These are phyloP conservation scores for Colletotrichum sp. DNA, from an alignment of 2,329 filamentous ascomycete species.

Conservation along the genomic window DNA sequence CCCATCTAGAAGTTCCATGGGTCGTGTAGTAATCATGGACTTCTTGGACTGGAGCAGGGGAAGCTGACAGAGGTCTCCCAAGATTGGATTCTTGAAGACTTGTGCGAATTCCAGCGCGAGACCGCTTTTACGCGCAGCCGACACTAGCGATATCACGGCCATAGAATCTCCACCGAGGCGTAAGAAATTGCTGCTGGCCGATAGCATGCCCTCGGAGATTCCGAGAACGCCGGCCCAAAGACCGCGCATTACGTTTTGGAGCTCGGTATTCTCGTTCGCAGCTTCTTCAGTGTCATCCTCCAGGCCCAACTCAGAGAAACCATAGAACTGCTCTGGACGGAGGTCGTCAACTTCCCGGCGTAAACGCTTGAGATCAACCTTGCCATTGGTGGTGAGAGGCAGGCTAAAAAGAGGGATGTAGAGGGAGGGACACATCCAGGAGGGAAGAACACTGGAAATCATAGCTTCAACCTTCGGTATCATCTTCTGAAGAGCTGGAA, in stretches of 20 bases:
- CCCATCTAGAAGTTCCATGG: not conserved
- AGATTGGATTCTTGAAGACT: not conserved
- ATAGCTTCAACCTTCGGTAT: not conserved
- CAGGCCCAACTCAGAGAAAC: not conserved
- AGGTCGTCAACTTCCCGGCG: not conserved
- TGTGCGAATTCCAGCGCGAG: not conserved
- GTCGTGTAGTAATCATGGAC: not conserved
- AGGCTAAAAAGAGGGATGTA: conserved; percentile 1
- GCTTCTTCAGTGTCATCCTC: not conserved
- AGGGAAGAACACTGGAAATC: not conserved
- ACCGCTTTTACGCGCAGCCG: not conserved
- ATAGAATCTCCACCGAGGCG: conserved; percentile 28
- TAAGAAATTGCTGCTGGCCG: conserved; percentile 28
- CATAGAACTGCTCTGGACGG: conserved; percentile 3
- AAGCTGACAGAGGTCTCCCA: not conserved
- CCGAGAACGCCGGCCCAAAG: conserved; percentile 6
- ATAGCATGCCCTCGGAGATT: not conserved
- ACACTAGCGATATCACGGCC: conserved; percentile 26
- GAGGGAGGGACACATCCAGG: conserved; percentile 14
- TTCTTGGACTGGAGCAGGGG: not conserved
- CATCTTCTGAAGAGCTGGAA: not conserved
- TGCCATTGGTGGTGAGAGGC: conserved; percentile 1
- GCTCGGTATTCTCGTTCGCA: not conserved
- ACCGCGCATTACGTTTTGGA: not conserved
- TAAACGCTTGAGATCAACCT: not conserved